These are phyloP conservation scores for Candida corydali DNA, from an alignment of 805 yeast genomes.

Conservation along the genomic window DNA sequence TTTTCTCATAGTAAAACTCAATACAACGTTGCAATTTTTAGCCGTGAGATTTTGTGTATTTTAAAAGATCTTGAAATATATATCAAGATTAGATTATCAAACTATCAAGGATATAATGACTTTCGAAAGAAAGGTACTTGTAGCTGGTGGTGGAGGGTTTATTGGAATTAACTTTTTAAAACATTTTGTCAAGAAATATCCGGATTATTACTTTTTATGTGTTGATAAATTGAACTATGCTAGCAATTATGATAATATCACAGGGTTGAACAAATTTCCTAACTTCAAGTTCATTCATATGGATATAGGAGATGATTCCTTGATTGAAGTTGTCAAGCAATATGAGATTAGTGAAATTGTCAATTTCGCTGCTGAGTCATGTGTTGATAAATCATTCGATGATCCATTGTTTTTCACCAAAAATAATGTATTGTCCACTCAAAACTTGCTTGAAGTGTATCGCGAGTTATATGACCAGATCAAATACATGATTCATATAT, in stretches of 20 bases:
- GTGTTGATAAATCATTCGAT: constrained; percentile 49
- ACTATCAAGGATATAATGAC: too few species aligned
- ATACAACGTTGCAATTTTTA: constrained; percentile 12
- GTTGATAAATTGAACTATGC: constrained; percentile 48
- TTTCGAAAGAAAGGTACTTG: constrained; percentile 23
- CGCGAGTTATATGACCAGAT: constrained; percentile 13
- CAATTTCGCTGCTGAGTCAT: constrained; percentile 53
- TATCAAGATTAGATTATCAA: too few species aligned
- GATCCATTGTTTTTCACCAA: constrained; percentile 40
- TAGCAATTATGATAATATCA: constrained; percentile 25
- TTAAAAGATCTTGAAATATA: not conserved
- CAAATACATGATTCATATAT: constrained; percentile 38
- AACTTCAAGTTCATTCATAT: constrained; percentile 23
- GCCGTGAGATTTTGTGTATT: not conserved
- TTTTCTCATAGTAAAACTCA: too few species aligned
- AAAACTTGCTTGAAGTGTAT: constrained; percentile 41
- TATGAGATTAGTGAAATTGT: constrained; percentile 26
- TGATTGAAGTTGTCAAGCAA: constrained; percentile 1
- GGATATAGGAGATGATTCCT: constrained; percentile 31
- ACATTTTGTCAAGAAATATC: constrained; percentile 25
- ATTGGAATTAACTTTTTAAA: constrained; percentile 48
- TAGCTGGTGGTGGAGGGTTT: constrained; percentile 59
- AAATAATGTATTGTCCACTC: constrained; percentile 46
- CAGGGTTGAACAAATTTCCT: constrained; percentile 8
- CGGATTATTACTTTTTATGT: constrained; percentile 34